Evolutionary conservation across 2,329 filamentous ascomycete genomes (phyloP).

Genomic region (Nectriaceae sp.): DNA sequence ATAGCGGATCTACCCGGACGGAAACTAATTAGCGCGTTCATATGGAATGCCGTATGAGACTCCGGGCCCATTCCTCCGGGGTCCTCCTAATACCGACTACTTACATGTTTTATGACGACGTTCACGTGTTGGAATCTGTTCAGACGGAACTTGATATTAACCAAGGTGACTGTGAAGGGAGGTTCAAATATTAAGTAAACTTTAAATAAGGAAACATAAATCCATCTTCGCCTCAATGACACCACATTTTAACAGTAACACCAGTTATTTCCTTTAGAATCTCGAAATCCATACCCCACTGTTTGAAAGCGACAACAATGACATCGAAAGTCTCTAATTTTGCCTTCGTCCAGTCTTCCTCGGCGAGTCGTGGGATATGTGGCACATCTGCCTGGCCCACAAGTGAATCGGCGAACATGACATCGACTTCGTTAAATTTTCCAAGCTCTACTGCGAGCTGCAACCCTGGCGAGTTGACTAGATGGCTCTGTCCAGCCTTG

Average conservation of each 20-base stretch:
- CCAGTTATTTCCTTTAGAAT: conserved; percentile 7
- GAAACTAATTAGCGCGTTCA: too few species aligned
- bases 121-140: too few species aligned
- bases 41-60: too few species aligned
- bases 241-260: conserved; percentile 19
- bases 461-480: conserved; percentile 47
- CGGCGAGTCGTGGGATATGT: conserved; percentile 11
- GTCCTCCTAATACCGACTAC: too few species aligned
- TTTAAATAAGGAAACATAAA: too few species aligned
- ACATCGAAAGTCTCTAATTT: conserved; percentile 40
- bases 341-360: conserved; percentile 35
- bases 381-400: conserved; percentile 19
- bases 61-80: too few species aligned
- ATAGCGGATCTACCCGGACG: too few species aligned
- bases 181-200: too few species aligned
- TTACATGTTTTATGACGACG: too few species aligned
- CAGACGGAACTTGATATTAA: too few species aligned
- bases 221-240: too few species aligned
- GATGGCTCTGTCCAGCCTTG: conserved; percentile 46
- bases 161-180: too few species aligned
- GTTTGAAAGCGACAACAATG: conserved; percentile 41
- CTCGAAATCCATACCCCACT: conserved; percentile 19
- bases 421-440: conserved; percentile 37
- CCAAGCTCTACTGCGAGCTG: conserved; percentile 38
- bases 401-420: conserved; percentile 39